Conservation (phyloP, 306 rosid species). For the Ormosia semicastrata region DNA sequence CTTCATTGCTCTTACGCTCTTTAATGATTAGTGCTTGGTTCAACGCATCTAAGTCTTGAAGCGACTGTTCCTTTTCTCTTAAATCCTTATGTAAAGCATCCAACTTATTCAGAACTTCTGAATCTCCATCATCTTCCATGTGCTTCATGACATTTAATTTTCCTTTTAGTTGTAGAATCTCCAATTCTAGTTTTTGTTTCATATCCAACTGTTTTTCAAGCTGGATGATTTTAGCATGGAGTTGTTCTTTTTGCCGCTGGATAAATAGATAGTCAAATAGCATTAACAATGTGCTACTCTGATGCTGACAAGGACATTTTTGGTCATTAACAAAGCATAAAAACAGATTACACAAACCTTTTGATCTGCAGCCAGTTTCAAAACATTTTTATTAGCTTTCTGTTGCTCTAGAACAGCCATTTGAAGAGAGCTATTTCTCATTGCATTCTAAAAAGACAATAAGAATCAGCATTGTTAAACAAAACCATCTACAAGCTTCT, state of each 20-base stretch:
- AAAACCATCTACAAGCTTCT: conserved; percentile 24
- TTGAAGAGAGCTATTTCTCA: conserved; percentile 69
- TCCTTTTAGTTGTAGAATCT: conserved; percentile 85
- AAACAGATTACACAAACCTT: conserved; percentile 64
- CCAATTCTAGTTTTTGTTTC: conserved; percentile 87
- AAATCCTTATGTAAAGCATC: conserved; percentile 59
- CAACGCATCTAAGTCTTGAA: conserved; percentile 60
- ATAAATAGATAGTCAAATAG: conserved; percentile 37
- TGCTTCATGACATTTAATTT: conserved; percentile 72
- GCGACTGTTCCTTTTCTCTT: conserved; percentile 82
- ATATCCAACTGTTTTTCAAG: conserved; percentile 78
- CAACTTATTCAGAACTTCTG: conserved; percentile 69
- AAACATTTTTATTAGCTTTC: conserved; percentile 69
- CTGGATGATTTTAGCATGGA: conserved; percentile 67
- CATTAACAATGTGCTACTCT: conserved; percentile 27
- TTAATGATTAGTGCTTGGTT: conserved; percentile 75
- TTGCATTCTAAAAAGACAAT: conserved; percentile 54
- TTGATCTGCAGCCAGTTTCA: conserved; percentile 92
- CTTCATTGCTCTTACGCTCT: conserved; percentile 91
- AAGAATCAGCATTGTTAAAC: conserved; percentile 23
- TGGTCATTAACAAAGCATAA: conserved; percentile 18
- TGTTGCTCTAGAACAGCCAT: conserved; percentile 84
- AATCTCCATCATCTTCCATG: conserved; percentile 84
- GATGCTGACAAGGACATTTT: conserved; percentile 29
- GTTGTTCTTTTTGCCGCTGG: conserved; percentile 87